A percentile compares a stretch with the other conserved stretches of the same genome.
phyloP scores from a whole-genome alignment of 106 monocot species.

The Acorus gramineus region DNA sequence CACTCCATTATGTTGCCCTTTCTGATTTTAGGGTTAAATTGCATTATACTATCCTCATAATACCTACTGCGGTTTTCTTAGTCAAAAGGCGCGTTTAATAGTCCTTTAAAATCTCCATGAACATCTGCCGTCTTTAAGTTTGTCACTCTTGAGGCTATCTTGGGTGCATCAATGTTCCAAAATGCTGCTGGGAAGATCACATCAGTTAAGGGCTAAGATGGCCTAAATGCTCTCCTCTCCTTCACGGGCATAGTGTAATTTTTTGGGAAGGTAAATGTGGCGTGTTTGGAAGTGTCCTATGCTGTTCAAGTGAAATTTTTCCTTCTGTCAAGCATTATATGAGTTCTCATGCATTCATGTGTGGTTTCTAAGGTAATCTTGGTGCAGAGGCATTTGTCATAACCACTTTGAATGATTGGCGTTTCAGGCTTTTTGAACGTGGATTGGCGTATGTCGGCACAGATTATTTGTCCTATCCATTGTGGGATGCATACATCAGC shows the following conservation, averaged over 20 bases:
- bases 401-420: constrained; percentile 6
- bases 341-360: neutral
- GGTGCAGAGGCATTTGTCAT: constrained; percentile 2
- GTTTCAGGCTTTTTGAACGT: constrained; percentile 86
- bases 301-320: constrained; percentile 9
- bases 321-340: neutral
- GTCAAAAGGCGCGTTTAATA: constrained; percentile 24
- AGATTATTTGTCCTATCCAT: constrained; percentile 70
- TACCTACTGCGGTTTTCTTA: constrained; percentile 12
- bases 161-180: constrained; percentile 39
- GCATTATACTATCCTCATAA: constrained; percentile 9
- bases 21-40: constrained; percentile 13
- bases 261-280: constrained; percentile 65
- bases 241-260: constrained; percentile 34
- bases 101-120: constrained; percentile 26
- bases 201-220: constrained; percentile 29
- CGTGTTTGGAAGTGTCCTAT: constrained; percentile 28
- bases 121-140: constrained; percentile 22
- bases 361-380: constrained; percentile 1
- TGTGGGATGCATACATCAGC: constrained; percentile 99
- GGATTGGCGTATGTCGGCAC: constrained; percentile 96
- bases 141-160: constrained; percentile 39
- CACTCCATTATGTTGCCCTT: neutral
- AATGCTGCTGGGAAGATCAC: constrained; percentile 50
- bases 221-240: constrained; percentile 25